Conservation (phyloP, 306 rosid species). For the Spatholobus suberectus region DNA sequence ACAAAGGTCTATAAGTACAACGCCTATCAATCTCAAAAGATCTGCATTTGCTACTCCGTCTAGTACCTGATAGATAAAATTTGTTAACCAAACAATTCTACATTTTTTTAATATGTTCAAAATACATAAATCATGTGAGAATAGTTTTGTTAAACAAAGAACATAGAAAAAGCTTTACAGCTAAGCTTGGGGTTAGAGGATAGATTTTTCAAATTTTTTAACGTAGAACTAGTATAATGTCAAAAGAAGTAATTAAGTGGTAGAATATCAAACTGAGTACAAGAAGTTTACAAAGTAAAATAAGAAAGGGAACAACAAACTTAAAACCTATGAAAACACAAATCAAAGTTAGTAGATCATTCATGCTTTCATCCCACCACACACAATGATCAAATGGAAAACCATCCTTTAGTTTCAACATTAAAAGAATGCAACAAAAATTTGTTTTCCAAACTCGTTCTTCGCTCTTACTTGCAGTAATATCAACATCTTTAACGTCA, state of each 20-base stretch:
- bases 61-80: slow-evolving; percentile 38
- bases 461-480: slow-evolving; percentile 45
- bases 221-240: neutral
- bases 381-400: neutral
- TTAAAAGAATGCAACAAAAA: neutral
- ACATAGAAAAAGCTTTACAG: neutral
- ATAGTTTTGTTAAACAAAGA: neutral
- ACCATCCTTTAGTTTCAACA: neutral
- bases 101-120: neutral
- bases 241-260: neutral
- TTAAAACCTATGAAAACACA: neutral
- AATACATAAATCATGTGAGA: neutral
- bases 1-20: slow-evolving; percentile 40
- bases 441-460: neutral
- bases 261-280: neutral
- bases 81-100: neutral
- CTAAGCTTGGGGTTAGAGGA: neutral
- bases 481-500: slow-evolving; percentile 39
- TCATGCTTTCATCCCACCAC: neutral
- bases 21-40: slow-evolving; percentile 46
- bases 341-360: neutral
- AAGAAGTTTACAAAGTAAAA: slow-evolving; percentile 1
- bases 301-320: neutral
- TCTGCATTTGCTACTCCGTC: slow-evolving; percentile 35
- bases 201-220: neutral